A percentile compares a stretch with the other conserved stretches of the same genome.
These are phyloP conservation scores for Zopfia rhizophila DNA, from an alignment of 2,329 filamentous ascomycete genomes.

Conservation along the genomic window DNA sequence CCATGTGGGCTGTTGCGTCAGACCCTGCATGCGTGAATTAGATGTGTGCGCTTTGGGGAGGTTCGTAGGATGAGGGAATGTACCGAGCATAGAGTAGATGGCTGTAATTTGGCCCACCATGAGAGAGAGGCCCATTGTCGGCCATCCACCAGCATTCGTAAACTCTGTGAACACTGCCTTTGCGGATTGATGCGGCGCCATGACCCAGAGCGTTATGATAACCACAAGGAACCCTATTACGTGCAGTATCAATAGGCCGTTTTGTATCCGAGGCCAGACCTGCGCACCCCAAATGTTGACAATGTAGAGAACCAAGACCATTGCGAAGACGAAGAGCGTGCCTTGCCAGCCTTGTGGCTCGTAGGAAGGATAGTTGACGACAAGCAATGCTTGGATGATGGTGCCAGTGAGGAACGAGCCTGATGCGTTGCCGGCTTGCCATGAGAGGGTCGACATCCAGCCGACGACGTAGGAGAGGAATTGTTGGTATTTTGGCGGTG, in stretches of 20 bases:
- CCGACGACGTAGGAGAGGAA: conserved; percentile 37
- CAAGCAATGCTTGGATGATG: conserved; percentile 51
- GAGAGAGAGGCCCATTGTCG: conserved; percentile 39
- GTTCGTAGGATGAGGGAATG: background rate
- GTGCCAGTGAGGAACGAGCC: conserved; percentile 55
- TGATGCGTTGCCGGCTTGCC: conserved; percentile 58
- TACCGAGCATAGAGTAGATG: conserved; percentile 28
- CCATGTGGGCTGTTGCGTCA: conserved; percentile 51
- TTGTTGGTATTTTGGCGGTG: conserved; percentile 19
- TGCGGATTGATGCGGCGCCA: conserved; percentile 29
- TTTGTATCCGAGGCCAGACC: conserved; percentile 17
- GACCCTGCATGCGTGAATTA: conserved; percentile 18
- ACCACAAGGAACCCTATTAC: conserved; percentile 54
- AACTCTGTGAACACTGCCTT: conserved; percentile 38
- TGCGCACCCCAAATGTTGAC: conserved; percentile 42
- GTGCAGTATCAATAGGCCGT: conserved; percentile 40
- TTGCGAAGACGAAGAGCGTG: conserved; percentile 55
- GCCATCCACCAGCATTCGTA: conserved; percentile 48
- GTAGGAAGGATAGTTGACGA: conserved; percentile 53
- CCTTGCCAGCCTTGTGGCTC: conserved; percentile 54
- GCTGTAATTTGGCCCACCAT: conserved; percentile 47
- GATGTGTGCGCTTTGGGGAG: background rate
- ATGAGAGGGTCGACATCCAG: conserved; percentile 58
- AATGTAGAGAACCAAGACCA: conserved; percentile 49
- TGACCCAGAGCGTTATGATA: conserved; percentile 42